These are phyloP conservation scores for Scutellaria baicalensis DNA, from an alignment of 257 asterid genomes.

Conservation along the genomic window DNA sequence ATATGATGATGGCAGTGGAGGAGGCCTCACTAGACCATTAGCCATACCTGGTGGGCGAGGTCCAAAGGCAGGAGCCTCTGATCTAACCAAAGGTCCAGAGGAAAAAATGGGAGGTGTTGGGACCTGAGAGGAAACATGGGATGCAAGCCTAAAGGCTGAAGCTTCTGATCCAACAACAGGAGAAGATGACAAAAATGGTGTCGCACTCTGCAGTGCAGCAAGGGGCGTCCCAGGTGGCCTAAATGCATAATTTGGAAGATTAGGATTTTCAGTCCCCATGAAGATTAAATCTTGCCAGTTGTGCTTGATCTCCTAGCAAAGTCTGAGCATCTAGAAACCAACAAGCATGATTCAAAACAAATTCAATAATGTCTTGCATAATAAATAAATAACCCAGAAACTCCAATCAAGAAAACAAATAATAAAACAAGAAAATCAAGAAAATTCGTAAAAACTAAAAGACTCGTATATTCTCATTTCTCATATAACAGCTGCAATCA, in stretches of 20 bases:
- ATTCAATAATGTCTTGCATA: background rate
- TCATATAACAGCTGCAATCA: background rate
- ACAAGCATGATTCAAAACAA: constrained; percentile 5
- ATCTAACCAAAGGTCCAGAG: constrained; percentile 31
- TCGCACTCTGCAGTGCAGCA: constrained; percentile 32
- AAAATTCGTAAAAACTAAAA: background rate
- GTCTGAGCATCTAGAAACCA: constrained; percentile 28
- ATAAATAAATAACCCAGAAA: background rate
- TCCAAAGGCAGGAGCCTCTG: constrained; percentile 29
- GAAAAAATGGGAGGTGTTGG: constrained; percentile 27
- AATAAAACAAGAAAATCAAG: background rate
- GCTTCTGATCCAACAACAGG: constrained; percentile 35
- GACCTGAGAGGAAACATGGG: constrained; percentile 30
- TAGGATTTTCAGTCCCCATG: constrained; percentile 73
- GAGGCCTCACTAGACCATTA: constrained; percentile 36
- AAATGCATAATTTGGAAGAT: constrained; percentile 30
- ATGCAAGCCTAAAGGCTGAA: constrained; percentile 31
- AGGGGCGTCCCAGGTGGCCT: constrained; percentile 43
- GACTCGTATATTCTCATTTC: background rate
- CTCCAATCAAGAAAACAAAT: background rate
- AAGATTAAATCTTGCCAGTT: constrained; percentile 8
- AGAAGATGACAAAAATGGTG: constrained; percentile 46
- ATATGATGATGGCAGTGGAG: constrained; percentile 35
- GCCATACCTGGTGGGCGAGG: constrained; percentile 37
- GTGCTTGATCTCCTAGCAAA: constrained; percentile 23